These are phyloP conservation scores for Eutrema heterophyllum DNA, from an alignment of 345 rosid species.

Conservation along the genomic window DNA sequence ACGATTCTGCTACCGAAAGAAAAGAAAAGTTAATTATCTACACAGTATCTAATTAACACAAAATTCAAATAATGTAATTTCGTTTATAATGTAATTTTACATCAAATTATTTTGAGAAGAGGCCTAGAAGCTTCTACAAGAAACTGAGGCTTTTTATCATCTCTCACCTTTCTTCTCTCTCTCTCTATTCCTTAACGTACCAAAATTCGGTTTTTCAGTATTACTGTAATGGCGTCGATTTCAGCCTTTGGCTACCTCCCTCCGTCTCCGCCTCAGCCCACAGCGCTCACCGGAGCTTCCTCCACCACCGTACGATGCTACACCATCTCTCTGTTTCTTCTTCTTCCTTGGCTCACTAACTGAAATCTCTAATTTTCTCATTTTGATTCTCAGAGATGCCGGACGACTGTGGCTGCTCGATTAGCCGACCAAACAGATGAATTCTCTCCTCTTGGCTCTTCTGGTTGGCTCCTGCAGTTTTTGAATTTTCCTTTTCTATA, in stretches of 20 bases:
- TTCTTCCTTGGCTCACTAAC: background rate
- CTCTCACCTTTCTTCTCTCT: background rate
- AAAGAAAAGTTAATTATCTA: too few relatives aligned
- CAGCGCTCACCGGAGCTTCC: slow-evolving; percentile 24
- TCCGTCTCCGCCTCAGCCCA: slow-evolving; percentile 9
- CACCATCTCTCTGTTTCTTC: background rate
- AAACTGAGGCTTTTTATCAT: slow-evolving; percentile 27
- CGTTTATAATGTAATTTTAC: background rate
- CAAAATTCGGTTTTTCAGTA: background rate
- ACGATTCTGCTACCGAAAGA: too few relatives aligned
- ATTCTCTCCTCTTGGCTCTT: slow-evolving; percentile 20
- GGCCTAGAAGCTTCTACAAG: background rate
- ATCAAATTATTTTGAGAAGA: background rate
- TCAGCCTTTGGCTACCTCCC: slow-evolving; percentile 36
- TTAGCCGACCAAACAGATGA: slow-evolving; percentile 14
- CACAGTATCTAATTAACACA: too few relatives aligned
- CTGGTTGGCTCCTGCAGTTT: slow-evolving; percentile 13
- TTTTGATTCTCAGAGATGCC: slow-evolving; percentile 37
- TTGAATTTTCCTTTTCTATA: background rate
- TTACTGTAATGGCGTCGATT: slow-evolving; percentile 49
- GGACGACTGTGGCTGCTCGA: slow-evolving; percentile 24
- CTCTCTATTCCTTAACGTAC: slow-evolving; percentile 8
- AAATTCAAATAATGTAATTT: too few relatives aligned
- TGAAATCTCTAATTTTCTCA: background rate
- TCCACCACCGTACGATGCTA: slow-evolving; percentile 11